Conservation (phyloP, 495 filamentous ascomycete genomes). For the Penicillium canariense region DNA sequence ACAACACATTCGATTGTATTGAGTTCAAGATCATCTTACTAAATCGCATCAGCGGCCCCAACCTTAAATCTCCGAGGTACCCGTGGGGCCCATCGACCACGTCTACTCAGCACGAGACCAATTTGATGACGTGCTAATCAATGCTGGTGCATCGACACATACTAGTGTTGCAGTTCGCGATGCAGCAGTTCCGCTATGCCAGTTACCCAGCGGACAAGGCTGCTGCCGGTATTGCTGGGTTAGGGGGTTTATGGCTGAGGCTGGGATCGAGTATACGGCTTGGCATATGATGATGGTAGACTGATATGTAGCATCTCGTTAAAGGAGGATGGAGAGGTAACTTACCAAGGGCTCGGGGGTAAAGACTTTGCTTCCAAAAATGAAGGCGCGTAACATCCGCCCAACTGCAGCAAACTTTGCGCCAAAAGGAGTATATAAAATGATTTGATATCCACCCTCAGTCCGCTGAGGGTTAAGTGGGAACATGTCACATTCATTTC, state of each 20-base stretch:
- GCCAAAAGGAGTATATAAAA: too few species aligned
- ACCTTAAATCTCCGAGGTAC: constrained; percentile 65
- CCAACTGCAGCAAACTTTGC: too few species aligned
- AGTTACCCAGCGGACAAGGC: constrained; percentile 62
- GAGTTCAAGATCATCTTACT: too few species aligned
- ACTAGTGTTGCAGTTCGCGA: constrained; percentile 58
- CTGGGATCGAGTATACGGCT: constrained; percentile 2
- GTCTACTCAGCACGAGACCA: constrained; percentile 40
- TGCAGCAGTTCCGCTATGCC: constrained; percentile 54
- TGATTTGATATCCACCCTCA: too few species aligned
- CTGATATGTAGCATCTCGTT: neutral
- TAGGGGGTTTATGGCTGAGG: constrained; percentile 40
- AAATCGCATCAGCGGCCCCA: constrained; percentile 67
- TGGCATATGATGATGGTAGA: neutral
- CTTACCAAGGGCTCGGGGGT: too few species aligned
- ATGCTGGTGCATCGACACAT: constrained; percentile 59
- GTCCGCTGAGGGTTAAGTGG: neutral
- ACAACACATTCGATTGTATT: too few species aligned
- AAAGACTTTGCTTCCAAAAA: too few species aligned
- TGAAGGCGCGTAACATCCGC: too few species aligned
- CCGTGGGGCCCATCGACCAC: constrained; percentile 55
- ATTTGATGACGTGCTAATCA: constrained; percentile 51
- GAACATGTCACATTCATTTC: neutral
- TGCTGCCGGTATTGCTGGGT: constrained; percentile 53
- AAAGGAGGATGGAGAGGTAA: neutral